Conservation (phyloP, 331 rosid genomes). For the Dryas integrifolia region DNA sequence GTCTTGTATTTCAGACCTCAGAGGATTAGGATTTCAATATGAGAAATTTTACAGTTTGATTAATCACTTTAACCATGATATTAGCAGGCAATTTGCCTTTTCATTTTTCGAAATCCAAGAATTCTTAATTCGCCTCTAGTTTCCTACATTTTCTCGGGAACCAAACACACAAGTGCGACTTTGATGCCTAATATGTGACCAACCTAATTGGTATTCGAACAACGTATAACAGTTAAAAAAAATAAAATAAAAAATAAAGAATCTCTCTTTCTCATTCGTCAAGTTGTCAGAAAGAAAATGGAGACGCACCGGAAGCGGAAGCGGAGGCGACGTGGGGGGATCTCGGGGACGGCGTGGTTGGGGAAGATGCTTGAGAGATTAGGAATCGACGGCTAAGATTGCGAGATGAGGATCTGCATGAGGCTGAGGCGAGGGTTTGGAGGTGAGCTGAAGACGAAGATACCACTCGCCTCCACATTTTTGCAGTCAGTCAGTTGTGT, state of each 20-base stretch:
- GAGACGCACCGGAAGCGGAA: slow-evolving; percentile 7
- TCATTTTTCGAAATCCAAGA: neutral
- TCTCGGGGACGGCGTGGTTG: slow-evolving; percentile 8
- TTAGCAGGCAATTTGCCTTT: neutral
- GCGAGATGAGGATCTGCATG: slow-evolving; percentile 19
- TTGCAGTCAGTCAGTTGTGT: neutral
- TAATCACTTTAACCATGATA: neutral
- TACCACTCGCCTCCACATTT: slow-evolving; percentile 34
- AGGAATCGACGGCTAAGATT: slow-evolving; percentile 20
- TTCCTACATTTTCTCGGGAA: neutral
- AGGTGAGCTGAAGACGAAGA: slow-evolving; percentile 20
- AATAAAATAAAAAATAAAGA: neutral
- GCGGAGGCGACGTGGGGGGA: slow-evolving; percentile 3
- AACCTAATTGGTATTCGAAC: neutral
- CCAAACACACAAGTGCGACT: neutral
- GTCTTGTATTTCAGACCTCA: neutral
- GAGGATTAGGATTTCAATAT: slow-evolving; percentile 2
- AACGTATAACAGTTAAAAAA: neutral
- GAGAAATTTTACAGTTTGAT: neutral
- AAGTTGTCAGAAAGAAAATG: neutral
- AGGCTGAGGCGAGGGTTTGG: slow-evolving; percentile 9
- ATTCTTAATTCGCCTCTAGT: neutral
- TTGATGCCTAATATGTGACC: neutral
- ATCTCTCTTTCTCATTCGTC: neutral
- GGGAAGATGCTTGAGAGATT: slow-evolving; percentile 9